Percentiles rank a stretch among this genome's conserved stretches.
Conservation (phyloP, 768 basidiomycete species). For the Fomitopsis pulvina region DNA sequence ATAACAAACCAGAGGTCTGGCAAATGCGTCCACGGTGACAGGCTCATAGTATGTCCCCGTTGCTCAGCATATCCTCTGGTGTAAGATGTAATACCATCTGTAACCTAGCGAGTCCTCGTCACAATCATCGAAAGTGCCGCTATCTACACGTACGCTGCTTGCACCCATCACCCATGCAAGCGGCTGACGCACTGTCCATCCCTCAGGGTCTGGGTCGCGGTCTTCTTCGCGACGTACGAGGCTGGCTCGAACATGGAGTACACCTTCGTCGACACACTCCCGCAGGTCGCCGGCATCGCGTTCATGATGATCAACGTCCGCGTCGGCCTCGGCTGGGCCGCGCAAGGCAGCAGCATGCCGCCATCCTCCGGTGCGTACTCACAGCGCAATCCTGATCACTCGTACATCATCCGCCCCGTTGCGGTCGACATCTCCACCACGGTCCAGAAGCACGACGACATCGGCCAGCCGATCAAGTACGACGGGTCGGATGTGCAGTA, state of each 20-base stretch:
- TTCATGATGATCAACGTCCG: slow-evolving; percentile 14
- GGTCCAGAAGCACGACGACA: neutral
- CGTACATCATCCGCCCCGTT: slow-evolving; percentile 1
- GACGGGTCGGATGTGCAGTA: neutral
- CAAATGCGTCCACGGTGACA: neutral
- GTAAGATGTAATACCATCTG: neutral
- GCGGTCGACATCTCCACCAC: neutral
- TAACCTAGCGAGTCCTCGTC: neutral
- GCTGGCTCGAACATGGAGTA: neutral
- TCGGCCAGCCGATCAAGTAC: neutral
- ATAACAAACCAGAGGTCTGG: neutral
- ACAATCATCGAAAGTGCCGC: neutral
- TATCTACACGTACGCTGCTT: neutral
- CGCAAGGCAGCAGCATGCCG: neutral
- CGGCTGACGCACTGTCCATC: neutral
- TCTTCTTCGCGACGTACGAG: slow-evolving; percentile 1
- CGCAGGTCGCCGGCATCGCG: slow-evolving; percentile 6
- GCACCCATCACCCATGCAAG: neutral
- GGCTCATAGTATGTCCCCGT: neutral
- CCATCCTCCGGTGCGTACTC: neutral
- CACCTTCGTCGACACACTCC: neutral
- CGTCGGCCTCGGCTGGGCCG: slow-evolving; percentile 9
- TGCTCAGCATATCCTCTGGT: neutral
- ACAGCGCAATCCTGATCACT: neutral
- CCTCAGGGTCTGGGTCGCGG: neutral